Evolutionary conservation across 2,329 filamentous ascomycete genomes (phyloP), one percentile per base, ranked within the genome.

Genomic region (Venturia aucupariae): DNA sequence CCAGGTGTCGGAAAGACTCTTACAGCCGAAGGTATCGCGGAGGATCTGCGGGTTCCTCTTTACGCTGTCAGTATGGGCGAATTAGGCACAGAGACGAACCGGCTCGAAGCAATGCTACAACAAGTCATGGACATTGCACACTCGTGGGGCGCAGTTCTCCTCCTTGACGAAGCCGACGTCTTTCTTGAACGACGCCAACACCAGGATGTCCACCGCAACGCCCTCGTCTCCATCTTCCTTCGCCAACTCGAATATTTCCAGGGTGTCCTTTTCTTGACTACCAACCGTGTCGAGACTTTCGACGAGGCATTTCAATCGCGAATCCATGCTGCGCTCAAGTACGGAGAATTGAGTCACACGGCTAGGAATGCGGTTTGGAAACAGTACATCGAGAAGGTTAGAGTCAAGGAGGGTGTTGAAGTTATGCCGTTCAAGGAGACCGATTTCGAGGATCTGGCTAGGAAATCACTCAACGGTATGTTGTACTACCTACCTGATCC

Each of bases 241-340:
- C 86, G 91, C 0, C 81, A 93, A 65, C 80, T 96, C 0, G 92
- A 97, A 75, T 96, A 96, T 74, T 96, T 95, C 77, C 90, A 95
- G 72, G 92, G 92, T 3, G 95, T 96, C 63, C 75, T 96, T 4
- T 95, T 96, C 78, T 76, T 96, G 32, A 96, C 92, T 0, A 96
- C 92, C 2, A 96, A 96, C 73, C 85, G 91, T 1, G 90, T 95
- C 0, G 84, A 89, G 77, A 92, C 90, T 0, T 95, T 96, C 70
- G 92, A 96, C 70, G 90, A 94, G 67, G 92, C 92, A 0, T 96
- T 96, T 80, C 89, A 94, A 72, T 90, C 86, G 11, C 85, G 92
- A 30, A 95, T 96, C 67, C 90, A 96, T 73, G 87, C 96, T 69
- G 90, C 90, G 0, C 79, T 96, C 10, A 83, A 89, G 35, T 96